Evolutionary conservation across 352 stramenopile genomes (phyloP).

Genomic region (Phytopythium sindhum): DNA sequence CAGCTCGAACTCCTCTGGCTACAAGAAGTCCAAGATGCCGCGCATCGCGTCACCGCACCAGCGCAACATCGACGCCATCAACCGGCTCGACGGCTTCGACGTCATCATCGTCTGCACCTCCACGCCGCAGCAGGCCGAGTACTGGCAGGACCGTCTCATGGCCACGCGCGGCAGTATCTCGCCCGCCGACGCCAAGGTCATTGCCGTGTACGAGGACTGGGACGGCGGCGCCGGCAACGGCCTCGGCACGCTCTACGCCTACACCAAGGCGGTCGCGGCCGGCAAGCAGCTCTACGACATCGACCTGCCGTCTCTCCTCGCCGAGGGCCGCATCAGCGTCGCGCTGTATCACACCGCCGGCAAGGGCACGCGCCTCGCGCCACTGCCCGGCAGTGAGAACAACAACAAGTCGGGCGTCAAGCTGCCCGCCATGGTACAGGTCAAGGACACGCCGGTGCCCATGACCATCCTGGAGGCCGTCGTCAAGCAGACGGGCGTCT

Average conservation of each 20-base stretch:
- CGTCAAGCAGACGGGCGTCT: slow-evolving; percentile 97
- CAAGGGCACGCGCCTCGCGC: slow-evolving; percentile 96
- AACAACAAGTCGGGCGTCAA: slow-evolving; percentile 99
- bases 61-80: slow-evolving; percentile 86
- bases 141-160: slow-evolving; percentile 96
- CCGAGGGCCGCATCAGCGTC: slow-evolving; percentile 78
- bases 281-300: slow-evolving; percentile 85
- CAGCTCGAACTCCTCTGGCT: not conserved
- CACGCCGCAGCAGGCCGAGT: slow-evolving; percentile 93
- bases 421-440: slow-evolving; percentile 92
- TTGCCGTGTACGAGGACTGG: slow-evolving; percentile 97
- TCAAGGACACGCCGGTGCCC: slow-evolving; percentile 83
- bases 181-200: slow-evolving; percentile 87
- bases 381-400: slow-evolving; percentile 96
- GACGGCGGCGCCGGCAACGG: slow-evolving; percentile 95
- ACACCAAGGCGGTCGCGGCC: slow-evolving; percentile 90
- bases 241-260: slow-evolving; percentile 95
- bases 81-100: slow-evolving; percentile 90
- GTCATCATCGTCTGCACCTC: slow-evolving; percentile 98
- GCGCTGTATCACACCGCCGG: slow-evolving; percentile 97
- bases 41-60: slow-evolving; percentile 36
- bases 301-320: slow-evolving; percentile 84
- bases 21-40: slow-evolving; percentile 22
- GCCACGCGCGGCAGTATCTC: slow-evolving; percentile 79
- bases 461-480: slow-evolving; percentile 98